phyloP scores from a whole-genome alignment of 768 basidiomycete genomes.

The Lactarius trivialis region DNA sequence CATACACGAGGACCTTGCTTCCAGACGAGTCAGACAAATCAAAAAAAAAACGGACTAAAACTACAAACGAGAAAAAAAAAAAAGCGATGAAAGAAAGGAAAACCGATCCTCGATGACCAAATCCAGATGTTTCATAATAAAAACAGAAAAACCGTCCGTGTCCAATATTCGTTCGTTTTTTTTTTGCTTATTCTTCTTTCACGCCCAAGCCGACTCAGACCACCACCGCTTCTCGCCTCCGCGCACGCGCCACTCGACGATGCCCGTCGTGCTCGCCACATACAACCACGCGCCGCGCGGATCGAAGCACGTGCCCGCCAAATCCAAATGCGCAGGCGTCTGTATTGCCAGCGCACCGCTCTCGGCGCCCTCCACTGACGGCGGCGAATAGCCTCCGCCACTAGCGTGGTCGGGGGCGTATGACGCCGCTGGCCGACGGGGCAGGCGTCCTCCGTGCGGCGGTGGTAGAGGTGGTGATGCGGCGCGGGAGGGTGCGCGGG shows the following conservation, averaged over 20 bases:
- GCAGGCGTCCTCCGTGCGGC: conserved; percentile 27
- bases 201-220: conserved; percentile 44
- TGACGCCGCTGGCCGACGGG: not conserved
- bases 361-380: conserved; percentile 4
- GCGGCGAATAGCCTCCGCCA: not conserved
- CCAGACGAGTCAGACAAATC: not conserved
- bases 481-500: conserved; percentile 39
- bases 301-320: conserved; percentile 72
- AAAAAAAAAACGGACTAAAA: not conserved
- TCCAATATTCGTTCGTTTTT: too few relatives aligned
- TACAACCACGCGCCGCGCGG: conserved; percentile 62
- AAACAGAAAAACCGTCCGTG: too few relatives aligned
- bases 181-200: conserved; percentile 3
- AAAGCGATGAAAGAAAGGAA: not conserved
- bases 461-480: conserved; percentile 35
- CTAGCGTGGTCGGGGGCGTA: not conserved
- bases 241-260: conserved; percentile 73
- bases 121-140: not conserved
- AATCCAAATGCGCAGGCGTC: conserved; percentile 38
- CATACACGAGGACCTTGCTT: not conserved
- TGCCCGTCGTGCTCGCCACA: conserved; percentile 53
- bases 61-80: not conserved
- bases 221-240: conserved; percentile 74
- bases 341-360: conserved; percentile 6
- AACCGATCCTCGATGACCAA: not conserved